These are phyloP conservation scores for Mychonastes homosphaera DNA, from an alignment of 139 green algal species.

Conservation along the genomic window DNA sequence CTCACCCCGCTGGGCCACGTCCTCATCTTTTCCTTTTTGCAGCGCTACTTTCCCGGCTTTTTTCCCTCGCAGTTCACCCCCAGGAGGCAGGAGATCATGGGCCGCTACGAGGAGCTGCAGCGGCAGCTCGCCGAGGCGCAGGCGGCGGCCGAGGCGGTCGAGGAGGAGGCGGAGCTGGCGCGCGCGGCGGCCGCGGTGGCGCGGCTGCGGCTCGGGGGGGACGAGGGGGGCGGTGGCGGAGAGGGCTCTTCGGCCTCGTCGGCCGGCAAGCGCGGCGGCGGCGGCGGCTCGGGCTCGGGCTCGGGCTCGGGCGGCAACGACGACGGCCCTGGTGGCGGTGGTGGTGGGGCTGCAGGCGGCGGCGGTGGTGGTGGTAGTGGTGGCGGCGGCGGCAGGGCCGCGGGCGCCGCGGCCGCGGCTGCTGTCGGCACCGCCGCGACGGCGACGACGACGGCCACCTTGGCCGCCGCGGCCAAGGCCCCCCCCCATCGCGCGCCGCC, in stretches of 20 bases:
- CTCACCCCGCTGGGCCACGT: slow-evolving; percentile 95
- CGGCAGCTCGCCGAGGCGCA: slow-evolving; percentile 47
- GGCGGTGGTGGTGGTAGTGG: too few relatives aligned
- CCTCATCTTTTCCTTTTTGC: slow-evolving; percentile 92
- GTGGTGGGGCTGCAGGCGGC: too few relatives aligned
- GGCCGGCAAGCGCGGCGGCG: background rate
- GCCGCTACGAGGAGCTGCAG: slow-evolving; percentile 72
- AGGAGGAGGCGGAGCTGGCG: slow-evolving; percentile 61
- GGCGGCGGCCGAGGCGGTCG: slow-evolving; percentile 38
- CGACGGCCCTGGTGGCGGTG: too few relatives aligned
- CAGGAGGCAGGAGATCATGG: slow-evolving; percentile 69
- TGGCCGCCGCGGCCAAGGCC: too few relatives aligned
- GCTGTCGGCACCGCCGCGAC: too few relatives aligned
- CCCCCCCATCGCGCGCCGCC: too few relatives aligned
- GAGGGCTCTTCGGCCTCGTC: too few relatives aligned
- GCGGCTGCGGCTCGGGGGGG: slow-evolving; percentile 19
- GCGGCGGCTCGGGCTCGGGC: slow-evolving; percentile 1
- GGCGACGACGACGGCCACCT: too few relatives aligned
- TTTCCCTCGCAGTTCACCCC: slow-evolving; percentile 93
- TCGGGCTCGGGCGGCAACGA: too few relatives aligned
- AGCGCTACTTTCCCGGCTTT: slow-evolving; percentile 93
- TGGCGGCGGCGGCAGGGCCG: too few relatives aligned
- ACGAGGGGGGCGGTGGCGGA: background rate
- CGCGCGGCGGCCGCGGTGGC: slow-evolving; percentile 45
- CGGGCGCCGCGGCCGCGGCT: too few relatives aligned